phyloP scores from a whole-genome alignment of 2,329 filamentous ascomycete genomes.

The Calycina marina region DNA sequence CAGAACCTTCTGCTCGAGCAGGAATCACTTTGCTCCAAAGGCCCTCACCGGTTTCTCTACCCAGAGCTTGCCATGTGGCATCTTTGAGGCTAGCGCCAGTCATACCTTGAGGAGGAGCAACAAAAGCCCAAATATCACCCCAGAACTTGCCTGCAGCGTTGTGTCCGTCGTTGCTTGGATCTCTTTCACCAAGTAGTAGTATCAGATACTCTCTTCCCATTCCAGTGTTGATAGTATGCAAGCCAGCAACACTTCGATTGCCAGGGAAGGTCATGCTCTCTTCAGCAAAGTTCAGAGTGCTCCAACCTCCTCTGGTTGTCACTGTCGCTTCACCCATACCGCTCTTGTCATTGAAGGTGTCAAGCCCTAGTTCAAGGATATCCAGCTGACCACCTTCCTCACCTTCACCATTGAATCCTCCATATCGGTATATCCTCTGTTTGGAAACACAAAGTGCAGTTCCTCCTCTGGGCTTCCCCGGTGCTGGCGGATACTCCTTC shows the following conservation, averaged over 20 bases:
- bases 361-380: conserved; percentile 42
- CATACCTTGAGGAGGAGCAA: conserved; percentile 40
- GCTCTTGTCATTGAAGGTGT: conserved; percentile 36
- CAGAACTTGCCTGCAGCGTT: conserved; percentile 38
- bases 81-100: conserved; percentile 39
- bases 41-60: conserved; percentile 40
- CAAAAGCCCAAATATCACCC: conserved; percentile 49
- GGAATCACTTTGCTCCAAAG: conserved; percentile 42
- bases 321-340: conserved; percentile 35
- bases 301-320: conserved; percentile 37
- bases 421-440: conserved; percentile 60
- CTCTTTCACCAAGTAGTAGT: conserved; percentile 42
- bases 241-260: conserved; percentile 35
- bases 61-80: conserved; percentile 37
- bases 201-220: conserved; percentile 48
- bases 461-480: conserved; percentile 51
- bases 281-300: conserved; percentile 32
- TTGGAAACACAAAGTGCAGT: conserved; percentile 49
- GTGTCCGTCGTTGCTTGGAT: conserved; percentile 30
- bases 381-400: conserved; percentile 63
- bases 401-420: conserved; percentile 57
- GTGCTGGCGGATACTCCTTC: conserved; percentile 53
- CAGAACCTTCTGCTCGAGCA: conserved; percentile 28
- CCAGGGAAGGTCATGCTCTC: conserved; percentile 33
- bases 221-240: conserved; percentile 42